These are phyloP conservation scores for Pseudodiploospora longispora DNA, from an alignment of 2,329 filamentous ascomycete genomes.

Conservation along the genomic window DNA sequence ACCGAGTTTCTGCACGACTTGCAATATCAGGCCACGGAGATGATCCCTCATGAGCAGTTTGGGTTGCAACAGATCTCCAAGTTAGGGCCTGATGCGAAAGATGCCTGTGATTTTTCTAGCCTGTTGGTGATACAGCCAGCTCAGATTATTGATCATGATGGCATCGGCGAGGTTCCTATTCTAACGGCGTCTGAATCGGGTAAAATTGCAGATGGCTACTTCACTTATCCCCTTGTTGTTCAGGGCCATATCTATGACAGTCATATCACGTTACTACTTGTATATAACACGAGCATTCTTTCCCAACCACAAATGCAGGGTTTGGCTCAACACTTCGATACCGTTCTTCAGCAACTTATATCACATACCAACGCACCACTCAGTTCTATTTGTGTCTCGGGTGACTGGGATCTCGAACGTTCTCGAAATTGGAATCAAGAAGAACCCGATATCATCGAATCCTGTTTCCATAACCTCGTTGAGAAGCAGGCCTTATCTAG, in stretches of 20 bases:
- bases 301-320: background rate
- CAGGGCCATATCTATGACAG: constrained; percentile 3
- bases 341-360: constrained; percentile 3
- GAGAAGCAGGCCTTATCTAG: constrained; percentile 1
- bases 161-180: no score
- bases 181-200: no score
- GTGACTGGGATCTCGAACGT: constrained; percentile 1
- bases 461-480: constrained; percentile 7
- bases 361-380: background rate
- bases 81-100: background rate
- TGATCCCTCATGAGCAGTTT: constrained; percentile 15
- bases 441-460: constrained; percentile 1
- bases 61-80: constrained; percentile 19
- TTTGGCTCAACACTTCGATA: constrained; percentile 5
- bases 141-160: no score
- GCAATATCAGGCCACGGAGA: constrained; percentile 16
- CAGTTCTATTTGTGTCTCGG: constrained; percentile 1
- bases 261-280: constrained; percentile 1
- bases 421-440: constrained; percentile 2
- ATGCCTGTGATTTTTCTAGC: background rate
- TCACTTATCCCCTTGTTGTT: constrained; percentile 4
- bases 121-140: constrained; percentile 5
- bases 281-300: background rate
- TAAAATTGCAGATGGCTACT: background rate
- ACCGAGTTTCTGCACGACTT: constrained; percentile 8